Conservation (phyloP, 768 basidiomycete species). For the Suillus spraguei region DNA sequence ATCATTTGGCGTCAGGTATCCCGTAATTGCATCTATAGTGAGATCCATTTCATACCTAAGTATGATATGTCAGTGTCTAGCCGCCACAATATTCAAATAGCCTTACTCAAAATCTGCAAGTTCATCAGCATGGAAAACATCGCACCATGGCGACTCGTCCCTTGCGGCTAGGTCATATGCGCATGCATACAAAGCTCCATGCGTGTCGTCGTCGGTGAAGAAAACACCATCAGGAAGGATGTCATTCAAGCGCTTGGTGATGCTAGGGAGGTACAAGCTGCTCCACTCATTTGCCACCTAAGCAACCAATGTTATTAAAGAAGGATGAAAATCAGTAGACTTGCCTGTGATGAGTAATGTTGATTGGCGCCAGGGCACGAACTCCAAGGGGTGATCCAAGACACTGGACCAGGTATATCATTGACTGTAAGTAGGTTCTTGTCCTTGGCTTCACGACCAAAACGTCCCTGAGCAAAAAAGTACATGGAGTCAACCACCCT, state of each 20-base stretch:
- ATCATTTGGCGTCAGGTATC: constrained; percentile 34
- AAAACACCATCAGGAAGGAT: constrained; percentile 33
- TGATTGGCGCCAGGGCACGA: constrained; percentile 30
- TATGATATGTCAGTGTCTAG: not conserved
- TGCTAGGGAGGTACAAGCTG: constrained; percentile 36
- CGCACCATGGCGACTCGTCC: constrained; percentile 43
- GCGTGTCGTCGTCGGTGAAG: constrained; percentile 36
- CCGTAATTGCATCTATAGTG: constrained; percentile 39
- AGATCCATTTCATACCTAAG: constrained; percentile 43
- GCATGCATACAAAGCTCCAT: constrained; percentile 45
- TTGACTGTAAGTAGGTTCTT: too few relatives aligned
- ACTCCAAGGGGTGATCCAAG: too few relatives aligned
- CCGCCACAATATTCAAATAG: not conserved
- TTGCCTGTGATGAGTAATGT: constrained; percentile 12
- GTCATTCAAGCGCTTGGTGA: constrained; percentile 36
- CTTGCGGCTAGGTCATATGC: constrained; percentile 43
- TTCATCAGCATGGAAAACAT: constrained; percentile 37
- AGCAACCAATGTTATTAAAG: not conserved
- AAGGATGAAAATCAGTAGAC: not conserved
- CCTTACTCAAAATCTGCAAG: constrained; percentile 40
- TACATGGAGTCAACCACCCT: constrained; percentile 42
- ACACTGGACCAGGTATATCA: too few relatives aligned
- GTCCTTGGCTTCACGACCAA: too few relatives aligned
- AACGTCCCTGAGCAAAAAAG: too few relatives aligned
- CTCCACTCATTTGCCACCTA: constrained; percentile 34